phyloP scores from a whole-genome alignment of 805 yeast species.

The Starmerella potacharoeniae region DNA sequence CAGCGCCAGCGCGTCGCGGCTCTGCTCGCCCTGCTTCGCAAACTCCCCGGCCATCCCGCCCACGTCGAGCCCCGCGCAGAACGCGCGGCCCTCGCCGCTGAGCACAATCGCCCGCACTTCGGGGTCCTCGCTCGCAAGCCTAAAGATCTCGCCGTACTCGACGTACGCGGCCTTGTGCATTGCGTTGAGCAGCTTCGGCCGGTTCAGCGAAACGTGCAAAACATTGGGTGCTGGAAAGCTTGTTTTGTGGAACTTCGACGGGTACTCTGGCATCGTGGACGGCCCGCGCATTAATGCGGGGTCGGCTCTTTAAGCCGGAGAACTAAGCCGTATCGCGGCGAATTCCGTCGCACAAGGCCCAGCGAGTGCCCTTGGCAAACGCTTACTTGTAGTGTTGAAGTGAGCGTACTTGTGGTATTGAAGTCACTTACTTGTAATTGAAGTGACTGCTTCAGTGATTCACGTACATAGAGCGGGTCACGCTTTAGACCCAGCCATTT shows the following conservation, averaged over 20 bases:
- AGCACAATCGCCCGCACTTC: slow-evolving; percentile 45
- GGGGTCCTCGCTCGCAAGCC: slow-evolving; percentile 35
- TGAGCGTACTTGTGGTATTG: too few species aligned
- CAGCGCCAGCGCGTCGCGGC: slow-evolving; percentile 26
- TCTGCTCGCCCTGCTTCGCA: slow-evolving; percentile 20
- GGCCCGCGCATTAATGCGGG: neutral
- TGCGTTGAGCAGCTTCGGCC: slow-evolving; percentile 51
- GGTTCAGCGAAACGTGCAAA: slow-evolving; percentile 48
- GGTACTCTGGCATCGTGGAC: slow-evolving; percentile 25
- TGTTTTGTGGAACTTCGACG: slow-evolving; percentile 44
- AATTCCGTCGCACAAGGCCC: too few species aligned
- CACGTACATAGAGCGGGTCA: too few species aligned
- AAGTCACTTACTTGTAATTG: too few species aligned
- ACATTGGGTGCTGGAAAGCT: slow-evolving; percentile 38
- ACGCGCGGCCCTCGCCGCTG: slow-evolving; percentile 44
- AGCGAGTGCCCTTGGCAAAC: too few species aligned
- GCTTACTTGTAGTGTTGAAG: too few species aligned
- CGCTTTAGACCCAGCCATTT: too few species aligned
- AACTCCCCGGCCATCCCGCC: slow-evolving; percentile 22
- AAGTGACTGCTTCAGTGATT: too few species aligned
- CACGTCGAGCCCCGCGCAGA: slow-evolving; percentile 58
- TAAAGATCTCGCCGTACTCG: slow-evolving; percentile 42
- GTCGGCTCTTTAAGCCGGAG: neutral
- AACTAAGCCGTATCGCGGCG: too few species aligned
- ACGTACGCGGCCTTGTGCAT: slow-evolving; percentile 44